Evolutionary conservation across 257 asterid genomes (phyloP), one percentile per base, ranked within the genome.

Genomic region (Rauvolfia tetraphylla): DNA sequence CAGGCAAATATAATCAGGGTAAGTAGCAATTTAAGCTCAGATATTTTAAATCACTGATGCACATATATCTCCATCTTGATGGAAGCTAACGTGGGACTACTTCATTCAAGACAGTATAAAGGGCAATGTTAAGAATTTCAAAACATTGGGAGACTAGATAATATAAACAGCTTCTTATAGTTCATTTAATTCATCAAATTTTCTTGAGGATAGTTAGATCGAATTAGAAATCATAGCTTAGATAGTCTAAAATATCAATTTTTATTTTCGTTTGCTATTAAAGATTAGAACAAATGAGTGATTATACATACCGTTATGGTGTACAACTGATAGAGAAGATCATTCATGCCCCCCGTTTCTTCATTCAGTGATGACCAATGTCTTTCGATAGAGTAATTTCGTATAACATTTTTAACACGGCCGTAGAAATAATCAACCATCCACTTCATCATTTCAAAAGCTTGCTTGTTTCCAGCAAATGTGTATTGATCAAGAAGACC

Each of bases 341-440:
- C 98, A 66, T 95, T 95, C 98, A 95, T 95, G 85, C 98, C 98
- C 53, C 98, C 98, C 17, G n/a, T n/a, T n/a, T n/a, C n/a, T n/a
- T n/a, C n/a, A n/a, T n/a, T n/a, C n/a, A n/a, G n/a, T n/a, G n/a
- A 88, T 81, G n/a, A 25, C 91, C 93, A 95, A 29, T 95, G 98
- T 75, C 93, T 76, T 81, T 88, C 90, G 66, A 95, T 79, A 0
- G 94, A 85, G 85, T 90, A 80, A 65, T 84, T 86, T 27, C 75
- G 66, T 59, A 95, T 88, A 59, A 91, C 97, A 73, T 86, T 91
- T 38, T 86, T 92, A 68, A 95, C 98, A 0, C 98, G 97, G 7
- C 84, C 78, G 69, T 87, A 89, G 82, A 91, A 93, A 89, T 95
- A 95, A 38, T 89, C 97, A 20, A 81, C 96, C 97, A 95, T 95